Percentiles rank a stretch among this genome's conserved stretches.
Evolutionary conservation across 345 rosid species (phyloP).

Genomic region (Eucalyptus victrix): DNA sequence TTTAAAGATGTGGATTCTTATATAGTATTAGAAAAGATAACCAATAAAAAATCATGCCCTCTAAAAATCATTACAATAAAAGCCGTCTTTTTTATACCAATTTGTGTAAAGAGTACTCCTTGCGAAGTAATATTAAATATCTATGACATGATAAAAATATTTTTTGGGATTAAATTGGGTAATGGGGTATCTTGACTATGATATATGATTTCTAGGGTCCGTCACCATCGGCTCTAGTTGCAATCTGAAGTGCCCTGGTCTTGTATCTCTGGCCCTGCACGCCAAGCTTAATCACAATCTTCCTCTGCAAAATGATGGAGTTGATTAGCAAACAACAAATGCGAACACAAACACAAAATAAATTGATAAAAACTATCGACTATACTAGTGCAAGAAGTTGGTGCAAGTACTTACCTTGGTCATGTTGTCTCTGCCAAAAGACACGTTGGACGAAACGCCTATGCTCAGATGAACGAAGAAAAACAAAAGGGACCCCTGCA

Average conservation of each 20-base stretch:
- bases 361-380: not conserved
- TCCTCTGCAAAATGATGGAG: not conserved
- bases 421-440: too few relatives aligned
- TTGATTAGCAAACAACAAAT: not conserved
- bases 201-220: not conserved
- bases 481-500: not conserved
- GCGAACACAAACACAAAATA: not conserved
- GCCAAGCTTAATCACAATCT: not conserved
- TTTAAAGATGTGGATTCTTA: not conserved
- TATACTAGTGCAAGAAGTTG: too few relatives aligned
- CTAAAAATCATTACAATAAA: too few relatives aligned
- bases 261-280: not conserved
- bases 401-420: not conserved
- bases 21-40: too few relatives aligned
- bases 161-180: not conserved
- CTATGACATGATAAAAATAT: not conserved
- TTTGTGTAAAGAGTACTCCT: not conserved
- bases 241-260: not conserved
- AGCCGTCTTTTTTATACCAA: not conserved
- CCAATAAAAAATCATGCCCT: not conserved
- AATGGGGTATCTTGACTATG: not conserved
- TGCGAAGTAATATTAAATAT: too few relatives aligned
- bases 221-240: not conserved
- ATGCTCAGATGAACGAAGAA: not conserved
- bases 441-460: not conserved